phyloP scores from a whole-genome alignment of 164 flowering plant species.

The Hamamelis virginiana region DNA sequence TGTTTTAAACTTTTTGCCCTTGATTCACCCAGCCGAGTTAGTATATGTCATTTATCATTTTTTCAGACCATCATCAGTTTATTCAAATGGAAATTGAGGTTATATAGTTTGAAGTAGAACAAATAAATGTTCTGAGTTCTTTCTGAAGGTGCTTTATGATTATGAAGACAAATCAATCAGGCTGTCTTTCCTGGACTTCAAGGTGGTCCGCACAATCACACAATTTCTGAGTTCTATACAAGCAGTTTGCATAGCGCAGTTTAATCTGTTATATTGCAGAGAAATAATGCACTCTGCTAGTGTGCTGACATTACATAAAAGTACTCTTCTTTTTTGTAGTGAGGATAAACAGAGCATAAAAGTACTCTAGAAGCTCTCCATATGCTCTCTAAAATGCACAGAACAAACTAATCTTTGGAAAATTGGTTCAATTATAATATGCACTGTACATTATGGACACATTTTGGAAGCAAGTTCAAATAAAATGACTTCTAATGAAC shows the following conservation, averaged over 20 bases:
- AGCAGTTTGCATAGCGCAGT: neutral
- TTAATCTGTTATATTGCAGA: neutral
- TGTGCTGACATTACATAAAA: neutral
- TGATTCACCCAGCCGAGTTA: neutral
- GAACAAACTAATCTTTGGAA: neutral
- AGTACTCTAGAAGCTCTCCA: too few species aligned
- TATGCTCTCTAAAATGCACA: too few species aligned
- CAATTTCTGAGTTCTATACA: conserved; percentile 60
- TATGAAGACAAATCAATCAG: conserved; percentile 92
- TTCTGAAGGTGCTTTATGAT: conserved; percentile 81
- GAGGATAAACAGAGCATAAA: too few species aligned
- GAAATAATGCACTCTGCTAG: too few species aligned
- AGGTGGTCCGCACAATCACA: conserved; percentile 99
- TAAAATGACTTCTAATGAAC: neutral
- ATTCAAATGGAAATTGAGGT: neutral
- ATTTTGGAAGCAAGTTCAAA: too few species aligned
- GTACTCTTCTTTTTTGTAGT: too few species aligned
- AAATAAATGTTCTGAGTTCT: conserved; percentile 6
- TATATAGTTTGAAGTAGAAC: neutral
- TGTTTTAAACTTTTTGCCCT: neutral
- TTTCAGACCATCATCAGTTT: neutral
- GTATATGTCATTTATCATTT: neutral
- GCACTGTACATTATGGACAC: too few species aligned
- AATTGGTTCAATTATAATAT: neutral
- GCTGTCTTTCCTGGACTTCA: conserved; percentile 99